Percentiles rank a stretch among this genome's conserved stretches.
These are phyloP conservation scores for Zostera marina DNA, from an alignment of 116 monocot genomes.

Conservation along the genomic window DNA sequence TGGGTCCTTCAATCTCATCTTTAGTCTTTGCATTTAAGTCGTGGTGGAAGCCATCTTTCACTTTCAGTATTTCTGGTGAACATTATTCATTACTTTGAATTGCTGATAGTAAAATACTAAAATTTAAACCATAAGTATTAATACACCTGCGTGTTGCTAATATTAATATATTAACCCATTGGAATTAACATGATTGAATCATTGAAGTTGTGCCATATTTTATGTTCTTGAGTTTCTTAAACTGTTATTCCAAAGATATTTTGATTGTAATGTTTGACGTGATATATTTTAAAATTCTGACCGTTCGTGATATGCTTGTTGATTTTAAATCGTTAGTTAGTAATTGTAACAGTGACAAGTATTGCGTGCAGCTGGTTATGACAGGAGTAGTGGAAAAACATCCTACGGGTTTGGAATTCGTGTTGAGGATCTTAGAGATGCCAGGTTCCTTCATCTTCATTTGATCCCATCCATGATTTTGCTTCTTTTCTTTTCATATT, in stretches of 20 bases:
- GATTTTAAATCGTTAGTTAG: background rate
- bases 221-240: background rate
- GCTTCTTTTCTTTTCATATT: background rate
- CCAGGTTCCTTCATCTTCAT: constrained; percentile 38
- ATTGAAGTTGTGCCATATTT: background rate
- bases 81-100: background rate
- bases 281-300: no score
- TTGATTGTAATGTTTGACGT: no score
- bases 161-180: no score
- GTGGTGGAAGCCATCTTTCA: constrained; percentile 99
- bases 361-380: constrained; percentile 41
- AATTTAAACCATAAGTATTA: no score
- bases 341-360: background rate
- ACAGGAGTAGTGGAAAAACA: constrained; percentile 32
- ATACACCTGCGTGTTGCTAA: no score
- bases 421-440: constrained; percentile 80
- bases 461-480: background rate
- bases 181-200: no score
- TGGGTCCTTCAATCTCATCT: constrained; percentile 62
- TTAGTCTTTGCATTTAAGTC: constrained; percentile 80
- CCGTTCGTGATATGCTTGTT: no score
- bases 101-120: no score
- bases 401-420: constrained; percentile 83
- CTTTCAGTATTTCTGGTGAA: constrained; percentile 87
- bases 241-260: background rate